Evolutionary conservation across 768 basidiomycete species (phyloP).

Genomic region (Suillus variegatus): DNA sequence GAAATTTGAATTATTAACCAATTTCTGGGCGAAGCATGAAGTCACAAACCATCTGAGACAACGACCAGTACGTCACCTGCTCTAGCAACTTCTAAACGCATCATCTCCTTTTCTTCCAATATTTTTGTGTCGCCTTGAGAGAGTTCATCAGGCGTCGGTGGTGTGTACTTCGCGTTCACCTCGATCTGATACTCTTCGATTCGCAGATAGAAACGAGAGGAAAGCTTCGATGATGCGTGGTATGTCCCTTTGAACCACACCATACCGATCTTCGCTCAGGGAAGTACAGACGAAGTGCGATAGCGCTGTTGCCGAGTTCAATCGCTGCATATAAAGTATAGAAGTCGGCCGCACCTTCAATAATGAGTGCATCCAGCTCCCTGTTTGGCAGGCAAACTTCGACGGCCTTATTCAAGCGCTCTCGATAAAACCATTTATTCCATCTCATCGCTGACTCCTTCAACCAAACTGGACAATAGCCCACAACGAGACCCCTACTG

Average conservation of each 20-base stretch:
- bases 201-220: conserved; percentile 60
- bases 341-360: conserved; percentile 51
- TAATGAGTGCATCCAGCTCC: conserved; percentile 60
- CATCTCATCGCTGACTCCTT: conserved; percentile 25
- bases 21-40: background rate
- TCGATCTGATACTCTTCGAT: conserved; percentile 66
- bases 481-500: conserved; percentile 11
- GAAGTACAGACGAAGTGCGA: conserved; percentile 71
- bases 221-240: conserved; percentile 80
- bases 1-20: conserved; percentile 6
- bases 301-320: conserved; percentile 48
- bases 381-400: conserved; percentile 59
- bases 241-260: conserved; percentile 83
- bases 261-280: conserved; percentile 77
- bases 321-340: background rate
- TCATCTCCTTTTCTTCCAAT: conserved; percentile 37
- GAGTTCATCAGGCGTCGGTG: conserved; percentile 38
- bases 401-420: conserved; percentile 52
- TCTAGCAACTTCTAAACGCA: conserved; percentile 51
- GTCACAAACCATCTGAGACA: conserved; percentile 58
- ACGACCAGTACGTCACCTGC: conserved; percentile 56
- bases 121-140: conserved; percentile 30
- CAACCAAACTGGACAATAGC: conserved; percentile 34
- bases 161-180: conserved; percentile 43
- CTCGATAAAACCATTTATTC: conserved; percentile 57